Evolutionary conservation across 106 monocot species (phyloP).

Genomic region (Allium cepa): DNA sequence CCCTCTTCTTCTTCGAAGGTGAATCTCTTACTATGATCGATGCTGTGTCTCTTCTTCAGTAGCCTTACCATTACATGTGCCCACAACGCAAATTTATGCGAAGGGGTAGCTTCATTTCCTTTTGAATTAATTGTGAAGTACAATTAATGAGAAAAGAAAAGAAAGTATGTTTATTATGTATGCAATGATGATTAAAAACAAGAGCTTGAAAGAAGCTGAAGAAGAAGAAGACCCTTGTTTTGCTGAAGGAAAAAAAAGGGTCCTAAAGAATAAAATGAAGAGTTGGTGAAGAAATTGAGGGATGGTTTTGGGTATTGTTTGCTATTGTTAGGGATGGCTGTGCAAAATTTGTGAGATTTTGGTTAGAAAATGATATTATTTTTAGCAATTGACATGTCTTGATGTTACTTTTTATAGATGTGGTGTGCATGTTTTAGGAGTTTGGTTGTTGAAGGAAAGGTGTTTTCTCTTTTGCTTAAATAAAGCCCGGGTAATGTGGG

Average conservation of each 20-base stretch:
- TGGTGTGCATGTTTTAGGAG: constrained; percentile 27
- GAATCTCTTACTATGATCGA: constrained; percentile 2
- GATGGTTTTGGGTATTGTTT: not conserved
- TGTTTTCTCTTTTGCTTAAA: not conserved
- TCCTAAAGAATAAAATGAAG: not conserved
- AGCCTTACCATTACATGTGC: constrained; percentile 28
- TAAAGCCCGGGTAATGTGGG: not conserved
- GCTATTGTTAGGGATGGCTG: not conserved
- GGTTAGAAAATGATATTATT: no score
- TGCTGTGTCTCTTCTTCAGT: constrained; percentile 19
- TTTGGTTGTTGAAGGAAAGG: not conserved
- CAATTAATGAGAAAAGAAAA: not conserved
- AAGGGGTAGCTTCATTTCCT: no score
- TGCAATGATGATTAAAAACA: not conserved
- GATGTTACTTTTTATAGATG: constrained; percentile 3
- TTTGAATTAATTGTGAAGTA: not conserved
- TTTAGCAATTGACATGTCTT: not conserved
- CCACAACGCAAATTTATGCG: constrained; percentile 3
- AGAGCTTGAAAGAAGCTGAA: not conserved
- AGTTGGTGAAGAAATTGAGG: not conserved
- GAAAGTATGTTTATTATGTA: not conserved
- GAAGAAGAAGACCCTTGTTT: not conserved
- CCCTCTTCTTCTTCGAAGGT: not conserved
- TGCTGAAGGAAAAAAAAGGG: no score
- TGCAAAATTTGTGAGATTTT: not conserved